Base-by-base conservation (phyloP, 2,329 filamentous ascomycete species). In the Pseudogymnoascus sp. region DNA sequence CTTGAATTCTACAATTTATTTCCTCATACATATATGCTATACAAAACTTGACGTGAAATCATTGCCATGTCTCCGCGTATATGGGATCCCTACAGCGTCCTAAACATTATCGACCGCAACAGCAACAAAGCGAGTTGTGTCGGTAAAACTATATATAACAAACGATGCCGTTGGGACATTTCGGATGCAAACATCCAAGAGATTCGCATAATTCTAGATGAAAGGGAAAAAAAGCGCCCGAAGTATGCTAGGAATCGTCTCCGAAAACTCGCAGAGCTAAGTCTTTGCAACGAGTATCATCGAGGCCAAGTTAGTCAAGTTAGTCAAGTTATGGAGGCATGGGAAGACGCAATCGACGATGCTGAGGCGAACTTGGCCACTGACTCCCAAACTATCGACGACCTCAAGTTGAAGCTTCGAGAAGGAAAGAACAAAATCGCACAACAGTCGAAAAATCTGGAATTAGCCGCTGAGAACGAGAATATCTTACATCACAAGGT, bases 261-360 rank as follows among this genome's bases (percentile, higher is more conserved):
- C 19, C 21, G 19, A 44, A 44, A 11, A 44, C 50, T 63, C 21
- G 62, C 62, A 44, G 11, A 42, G 31, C 38, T 63, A 33, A 63
- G 62, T 63, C 62, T 63, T 46, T 63, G 62, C 31, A 19, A 60
- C 31, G 19, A 60, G 5, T 60, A 44, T 40, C 62, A 63, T 60
- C 62, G 38, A 44, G 21, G 37, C 2, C 62, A 63, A 35, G 50
- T 37, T n/a, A 31, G 13, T 33, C 62, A 63, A 35, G 50, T 37
- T n/a, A 31, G 13, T 33, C 15, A 46, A 29, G 38, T 38, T 37
- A 46, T 63, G 5, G 33, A 33, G 11, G 33, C 35, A 37, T 63
- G 62, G 62, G 11, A 60, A 26, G 37, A 15, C 5, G 53, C 62
- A 10, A 60, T 60, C 46, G 10, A 60, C 23, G 62, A 63, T 23